These are phyloP conservation scores for Drechslera avenae DNA, from an alignment of 2,329 filamentous ascomycete genomes.

Conservation along the genomic window DNA sequence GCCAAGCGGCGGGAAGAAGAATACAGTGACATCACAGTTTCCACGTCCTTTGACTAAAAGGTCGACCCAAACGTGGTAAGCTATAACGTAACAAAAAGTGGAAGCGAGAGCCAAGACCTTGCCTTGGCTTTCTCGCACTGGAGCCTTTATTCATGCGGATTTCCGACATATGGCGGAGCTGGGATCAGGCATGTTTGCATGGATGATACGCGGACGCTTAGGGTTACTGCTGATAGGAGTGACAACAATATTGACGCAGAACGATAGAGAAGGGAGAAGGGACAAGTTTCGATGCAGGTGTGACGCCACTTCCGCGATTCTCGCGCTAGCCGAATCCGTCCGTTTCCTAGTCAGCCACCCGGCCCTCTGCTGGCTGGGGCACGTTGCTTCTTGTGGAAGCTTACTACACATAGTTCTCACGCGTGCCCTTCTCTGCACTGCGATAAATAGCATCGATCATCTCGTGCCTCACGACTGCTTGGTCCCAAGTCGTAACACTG, in stretches of 20 bases:
- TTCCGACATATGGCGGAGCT: too few relatives aligned
- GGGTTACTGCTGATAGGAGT: too few relatives aligned
- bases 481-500: constrained; percentile 40
- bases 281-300: too few relatives aligned
- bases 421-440: constrained; percentile 39
- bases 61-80: background rate
- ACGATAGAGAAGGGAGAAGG: too few relatives aligned
- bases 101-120: constrained; percentile 3
- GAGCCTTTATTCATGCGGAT: too few relatives aligned
- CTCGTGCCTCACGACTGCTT: constrained; percentile 42
- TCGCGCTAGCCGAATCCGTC: background rate
- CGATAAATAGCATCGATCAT: constrained; percentile 47
- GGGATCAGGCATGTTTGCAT: too few relatives aligned
- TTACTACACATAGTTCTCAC: constrained; percentile 35
- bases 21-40: constrained; percentile 5
- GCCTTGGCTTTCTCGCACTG: background rate
- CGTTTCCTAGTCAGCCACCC: background rate
- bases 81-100: constrained; percentile 15
- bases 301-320: too few relatives aligned
- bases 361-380: background rate
- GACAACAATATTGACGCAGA: too few relatives aligned
- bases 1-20: too few relatives aligned
- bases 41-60: constrained; percentile 5
- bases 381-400: too few relatives aligned
- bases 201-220: too few relatives aligned